Evolutionary conservation across 2,329 filamentous ascomycete species (phyloP).

Genomic region (Corniculantispora saksenae): DNA sequence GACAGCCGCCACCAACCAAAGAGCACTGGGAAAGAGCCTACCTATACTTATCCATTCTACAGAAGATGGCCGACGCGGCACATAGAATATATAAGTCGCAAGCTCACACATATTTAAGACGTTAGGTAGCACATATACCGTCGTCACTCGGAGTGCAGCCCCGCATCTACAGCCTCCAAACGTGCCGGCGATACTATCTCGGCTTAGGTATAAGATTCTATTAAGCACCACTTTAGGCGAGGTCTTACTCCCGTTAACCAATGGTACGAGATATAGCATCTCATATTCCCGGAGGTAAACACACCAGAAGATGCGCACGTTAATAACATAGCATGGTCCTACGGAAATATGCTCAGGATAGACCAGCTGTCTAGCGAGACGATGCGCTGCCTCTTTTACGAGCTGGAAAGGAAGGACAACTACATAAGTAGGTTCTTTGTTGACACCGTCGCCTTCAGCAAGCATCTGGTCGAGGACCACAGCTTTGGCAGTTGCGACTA

Average conservation of each 20-base stretch:
- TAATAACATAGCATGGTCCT: background rate
- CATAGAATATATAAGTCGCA: conserved; percentile 21
- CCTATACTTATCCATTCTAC: conserved; percentile 25
- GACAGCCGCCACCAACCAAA: conserved; percentile 14
- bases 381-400: background rate
- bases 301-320: conserved; percentile 14
- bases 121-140: conserved; percentile 26
- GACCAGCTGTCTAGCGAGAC: background rate
- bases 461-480: background rate
- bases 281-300: conserved; percentile 19
- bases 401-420: background rate
- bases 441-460: background rate
- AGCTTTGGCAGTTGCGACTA: background rate
- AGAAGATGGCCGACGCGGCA: conserved; percentile 20
- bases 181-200: conserved; percentile 15
- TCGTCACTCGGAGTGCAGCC: conserved; percentile 12
- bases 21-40: background rate
- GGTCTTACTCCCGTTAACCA: conserved; percentile 16
- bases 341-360: background rate
- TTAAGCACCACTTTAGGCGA: conserved; percentile 17
- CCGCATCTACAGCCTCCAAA: background rate
- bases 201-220: conserved; percentile 9
- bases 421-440: background rate
- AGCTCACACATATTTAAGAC: conserved; percentile 24
- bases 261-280: conserved; percentile 24